These are phyloP conservation scores for Ophiostoma fasciatum DNA, from an alignment of 2,329 filamentous ascomycete species.

Conservation along the genomic window DNA sequence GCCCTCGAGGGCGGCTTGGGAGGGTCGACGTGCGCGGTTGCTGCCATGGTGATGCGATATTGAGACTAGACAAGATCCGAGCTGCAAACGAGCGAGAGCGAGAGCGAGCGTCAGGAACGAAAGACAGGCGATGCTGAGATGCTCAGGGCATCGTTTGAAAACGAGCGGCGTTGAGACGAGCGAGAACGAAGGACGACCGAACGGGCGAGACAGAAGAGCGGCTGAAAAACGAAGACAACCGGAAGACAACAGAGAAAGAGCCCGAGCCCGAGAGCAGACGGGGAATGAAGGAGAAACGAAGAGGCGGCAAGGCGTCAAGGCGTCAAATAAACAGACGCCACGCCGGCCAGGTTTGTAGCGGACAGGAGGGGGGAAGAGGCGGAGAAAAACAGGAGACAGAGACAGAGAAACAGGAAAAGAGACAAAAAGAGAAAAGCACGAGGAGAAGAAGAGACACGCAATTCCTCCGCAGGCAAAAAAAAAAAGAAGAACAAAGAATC, in stretches of 20 bases:
- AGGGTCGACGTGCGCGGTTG: neutral
- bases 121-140: no score
- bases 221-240: neutral
- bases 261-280: neutral
- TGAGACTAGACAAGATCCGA: no score
- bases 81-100: neutral
- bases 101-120: neutral
- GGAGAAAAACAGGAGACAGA: neutral
- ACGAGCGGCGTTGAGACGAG: no score
- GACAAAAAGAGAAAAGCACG: neutral
- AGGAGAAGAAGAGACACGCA: neutral
- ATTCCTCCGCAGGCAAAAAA: neutral
- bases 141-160: no score
- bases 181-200: neutral
- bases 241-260: no score
- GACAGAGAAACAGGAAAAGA: neutral
- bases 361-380: neutral
- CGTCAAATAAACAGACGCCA: no score
- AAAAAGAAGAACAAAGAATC: neutral
- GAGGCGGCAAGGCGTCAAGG: no score
- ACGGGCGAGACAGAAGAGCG: neutral
- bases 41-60: constrained; percentile 9
- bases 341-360: no score
- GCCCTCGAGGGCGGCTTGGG: constrained; percentile 16
- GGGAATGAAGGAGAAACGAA: neutral